These are phyloP conservation scores for Aspergillus udagawae DNA, from an alignment of 2,329 filamentous ascomycete genomes.

Conservation along the genomic window DNA sequence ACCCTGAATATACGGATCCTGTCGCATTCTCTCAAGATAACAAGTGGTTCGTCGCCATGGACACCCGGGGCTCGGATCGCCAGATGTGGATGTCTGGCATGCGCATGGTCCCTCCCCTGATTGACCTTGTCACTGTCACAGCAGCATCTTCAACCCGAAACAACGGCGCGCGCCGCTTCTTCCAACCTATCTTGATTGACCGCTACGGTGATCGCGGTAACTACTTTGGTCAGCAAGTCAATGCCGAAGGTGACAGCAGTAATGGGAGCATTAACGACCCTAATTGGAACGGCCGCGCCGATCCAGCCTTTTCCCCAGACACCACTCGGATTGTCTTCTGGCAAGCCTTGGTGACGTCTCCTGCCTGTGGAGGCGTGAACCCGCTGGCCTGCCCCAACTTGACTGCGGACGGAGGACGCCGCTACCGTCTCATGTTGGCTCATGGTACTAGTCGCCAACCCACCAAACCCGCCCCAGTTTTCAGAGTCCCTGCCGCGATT, in stretches of 20 bases:
- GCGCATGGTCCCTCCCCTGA: slow-evolving; percentile 38
- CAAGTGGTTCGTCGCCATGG: slow-evolving; percentile 12
- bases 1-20: slow-evolving; percentile 13
- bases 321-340: slow-evolving; percentile 43
- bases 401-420: slow-evolving; percentile 36
- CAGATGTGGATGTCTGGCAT: slow-evolving; percentile 14
- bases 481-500: slow-evolving; percentile 18
- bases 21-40: slow-evolving; percentile 10
- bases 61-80: slow-evolving; percentile 11
- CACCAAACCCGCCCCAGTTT: slow-evolving; percentile 14
- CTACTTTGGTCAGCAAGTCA: slow-evolving; percentile 46
- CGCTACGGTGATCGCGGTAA: slow-evolving; percentile 42
- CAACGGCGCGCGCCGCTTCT: slow-evolving; percentile 46
- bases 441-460: slow-evolving; percentile 32
- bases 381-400: slow-evolving; percentile 41
- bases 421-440: slow-evolving; percentile 43
- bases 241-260: slow-evolving; percentile 33
- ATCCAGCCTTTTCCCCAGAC: slow-evolving; percentile 36
- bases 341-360: slow-evolving; percentile 37
- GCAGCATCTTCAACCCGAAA: slow-evolving; percentile 42
- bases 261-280: slow-evolving; percentile 42
- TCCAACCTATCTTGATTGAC: slow-evolving; percentile 45
- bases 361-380: slow-evolving; percentile 44
- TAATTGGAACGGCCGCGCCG: slow-evolving; percentile 48
- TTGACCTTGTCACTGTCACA: slow-evolving; percentile 33